Conservation (phyloP, 345 rosid genomes). For the Brassica cretica region DNA sequence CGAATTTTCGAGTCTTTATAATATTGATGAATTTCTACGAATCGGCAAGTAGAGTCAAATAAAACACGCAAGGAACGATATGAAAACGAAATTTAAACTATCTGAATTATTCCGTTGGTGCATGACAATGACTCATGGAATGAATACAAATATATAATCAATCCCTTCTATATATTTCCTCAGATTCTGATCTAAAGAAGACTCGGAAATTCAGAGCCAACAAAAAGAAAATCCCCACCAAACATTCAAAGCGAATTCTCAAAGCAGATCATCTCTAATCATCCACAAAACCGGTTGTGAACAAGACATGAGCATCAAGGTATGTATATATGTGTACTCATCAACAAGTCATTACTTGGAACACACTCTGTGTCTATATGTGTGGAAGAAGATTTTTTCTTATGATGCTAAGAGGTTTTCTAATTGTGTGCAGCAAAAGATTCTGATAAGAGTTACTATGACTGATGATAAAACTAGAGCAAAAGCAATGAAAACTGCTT, state of each 20-base stretch:
- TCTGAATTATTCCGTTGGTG: constrained; percentile 23
- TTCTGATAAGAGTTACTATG: constrained; percentile 34
- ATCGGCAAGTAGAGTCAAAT: neutral
- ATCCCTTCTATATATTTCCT: neutral
- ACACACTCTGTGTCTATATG: neutral
- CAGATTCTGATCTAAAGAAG: neutral
- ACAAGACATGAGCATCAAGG: constrained; percentile 40
- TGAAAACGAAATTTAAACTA: constrained; percentile 32
- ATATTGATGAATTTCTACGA: neutral
- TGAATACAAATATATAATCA: neutral
- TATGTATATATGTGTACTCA: constrained; percentile 1
- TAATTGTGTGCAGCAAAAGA: constrained; percentile 38
- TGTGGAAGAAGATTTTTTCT: neutral
- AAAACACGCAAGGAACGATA: constrained; percentile 5
- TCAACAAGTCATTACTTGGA: neutral
- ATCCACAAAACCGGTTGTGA: neutral
- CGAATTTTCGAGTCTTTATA: neutral
- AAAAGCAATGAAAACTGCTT: constrained; percentile 25
- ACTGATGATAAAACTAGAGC: constrained; percentile 40
- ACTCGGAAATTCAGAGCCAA: neutral
- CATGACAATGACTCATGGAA: constrained; percentile 10
- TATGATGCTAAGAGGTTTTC: neutral
- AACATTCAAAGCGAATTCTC: neutral
- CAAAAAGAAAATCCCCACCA: neutral
- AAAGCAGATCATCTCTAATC: neutral